Evolutionary conservation across 1,139 yeast species (phyloP).

Genomic region (Candida buenavistaensis): DNA sequence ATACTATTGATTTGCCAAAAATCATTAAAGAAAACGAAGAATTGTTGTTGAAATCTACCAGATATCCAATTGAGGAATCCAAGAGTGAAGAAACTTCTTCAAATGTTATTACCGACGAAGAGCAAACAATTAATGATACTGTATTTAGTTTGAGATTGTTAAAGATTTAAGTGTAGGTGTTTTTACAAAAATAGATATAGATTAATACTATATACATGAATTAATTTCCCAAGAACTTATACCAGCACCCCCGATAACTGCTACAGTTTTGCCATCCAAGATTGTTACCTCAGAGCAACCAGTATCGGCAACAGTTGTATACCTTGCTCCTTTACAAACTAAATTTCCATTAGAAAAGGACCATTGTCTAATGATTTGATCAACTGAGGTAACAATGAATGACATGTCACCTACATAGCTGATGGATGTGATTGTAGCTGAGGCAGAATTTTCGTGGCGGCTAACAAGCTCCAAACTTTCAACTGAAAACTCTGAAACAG

Average conservation of each 20-base stretch:
- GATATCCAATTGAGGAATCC: conserved; percentile 54
- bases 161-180: too few relatives aligned
- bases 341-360: conserved; percentile 30
- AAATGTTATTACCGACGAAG: conserved; percentile 80
- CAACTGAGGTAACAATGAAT: conserved; percentile 64
- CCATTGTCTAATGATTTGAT: conserved; percentile 78
- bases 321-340: conserved; percentile 40
- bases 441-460: conserved; percentile 62
- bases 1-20: conserved; percentile 66
- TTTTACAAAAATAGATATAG: too few relatives aligned
- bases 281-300: conserved; percentile 59
- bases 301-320: conserved; percentile 88
- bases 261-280: conserved; percentile 24
- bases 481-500: conserved; percentile 37
- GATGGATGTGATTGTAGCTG: conserved; percentile 81
- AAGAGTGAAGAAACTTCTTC: conserved; percentile 34
- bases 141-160: conserved; percentile 78
- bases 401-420: conserved; percentile 22
- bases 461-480: conserved; percentile 22
- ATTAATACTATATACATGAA: conserved; percentile 4
- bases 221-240: conserved; percentile 53
- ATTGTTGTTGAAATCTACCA: conserved; percentile 74
- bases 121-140: conserved; percentile 85
- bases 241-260: conserved; percentile 72
- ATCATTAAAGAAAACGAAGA: conserved; percentile 66